Conservation (phyloP, 306 rosid species). For the Comarum palustre region DNA sequence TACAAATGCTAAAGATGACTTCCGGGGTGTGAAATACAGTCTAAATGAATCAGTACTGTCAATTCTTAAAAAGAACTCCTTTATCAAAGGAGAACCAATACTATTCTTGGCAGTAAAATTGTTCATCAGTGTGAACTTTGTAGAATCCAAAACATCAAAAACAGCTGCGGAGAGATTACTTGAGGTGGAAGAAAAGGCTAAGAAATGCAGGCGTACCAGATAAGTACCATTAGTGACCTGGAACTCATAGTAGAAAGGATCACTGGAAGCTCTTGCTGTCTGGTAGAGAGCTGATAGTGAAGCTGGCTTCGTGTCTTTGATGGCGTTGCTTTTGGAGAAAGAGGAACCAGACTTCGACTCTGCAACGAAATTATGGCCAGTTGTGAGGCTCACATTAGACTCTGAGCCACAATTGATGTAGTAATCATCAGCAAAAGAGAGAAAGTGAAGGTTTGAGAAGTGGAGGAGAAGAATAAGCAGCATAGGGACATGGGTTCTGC, state of each 20-base stretch:
- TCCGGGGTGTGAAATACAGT: constrained; percentile 28
- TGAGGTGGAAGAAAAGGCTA: constrained; percentile 25
- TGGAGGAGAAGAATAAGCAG: constrained; percentile 10
- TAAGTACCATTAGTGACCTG: constrained; percentile 4
- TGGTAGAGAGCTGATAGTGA: constrained; percentile 23
- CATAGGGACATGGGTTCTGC: background rate
- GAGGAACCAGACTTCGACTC: background rate
- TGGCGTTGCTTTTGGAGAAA: background rate
- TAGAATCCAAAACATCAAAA: constrained; percentile 39
- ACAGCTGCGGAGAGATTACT: constrained; percentile 27
- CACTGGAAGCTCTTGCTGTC: constrained; percentile 29
- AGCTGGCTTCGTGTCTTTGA: background rate
- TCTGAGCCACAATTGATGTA: constrained; percentile 48
- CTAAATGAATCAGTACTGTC: background rate
- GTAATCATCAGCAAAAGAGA: constrained; percentile 27
- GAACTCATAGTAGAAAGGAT: constrained; percentile 18
- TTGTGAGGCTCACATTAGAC: background rate
- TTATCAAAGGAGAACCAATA: constrained; percentile 17
- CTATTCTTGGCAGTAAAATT: constrained; percentile 25
- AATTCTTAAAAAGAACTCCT: constrained; percentile 36
- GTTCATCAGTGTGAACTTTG: constrained; percentile 25
- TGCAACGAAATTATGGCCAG: background rate
- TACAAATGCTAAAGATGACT: constrained; percentile 42
- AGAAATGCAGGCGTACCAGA: constrained; percentile 54
- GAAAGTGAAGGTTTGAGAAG: constrained; percentile 27